Evolutionary conservation across 1,139 yeast species (phyloP).

Genomic region (Blastobotrys malaysiensis): DNA sequence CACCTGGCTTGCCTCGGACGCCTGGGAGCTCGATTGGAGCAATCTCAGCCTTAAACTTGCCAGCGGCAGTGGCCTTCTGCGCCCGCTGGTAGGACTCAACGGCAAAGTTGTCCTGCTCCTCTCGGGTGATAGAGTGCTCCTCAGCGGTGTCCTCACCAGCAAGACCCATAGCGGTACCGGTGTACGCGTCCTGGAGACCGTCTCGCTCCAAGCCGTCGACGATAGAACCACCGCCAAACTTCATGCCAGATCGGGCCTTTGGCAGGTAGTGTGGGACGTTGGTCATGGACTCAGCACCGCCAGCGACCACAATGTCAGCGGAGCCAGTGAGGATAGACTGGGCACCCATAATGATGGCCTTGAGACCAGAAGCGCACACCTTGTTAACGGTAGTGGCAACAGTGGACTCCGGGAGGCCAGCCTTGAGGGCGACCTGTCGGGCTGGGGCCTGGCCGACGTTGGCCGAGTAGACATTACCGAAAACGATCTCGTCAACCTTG

Average conservation of each 20-base stretch:
- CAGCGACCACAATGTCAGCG: slow-evolving; percentile 91
- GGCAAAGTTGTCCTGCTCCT: slow-evolving; percentile 80
- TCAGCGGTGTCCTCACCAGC: slow-evolving; percentile 94
- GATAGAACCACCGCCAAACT: slow-evolving; percentile 74
- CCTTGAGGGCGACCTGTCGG: slow-evolving; percentile 89
- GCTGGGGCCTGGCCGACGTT: slow-evolving; percentile 98
- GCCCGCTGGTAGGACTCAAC: slow-evolving; percentile 84
- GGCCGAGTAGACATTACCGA: slow-evolving; percentile 91
- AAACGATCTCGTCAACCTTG: slow-evolving; percentile 81
- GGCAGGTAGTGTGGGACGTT: slow-evolving; percentile 93
- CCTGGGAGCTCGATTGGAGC: slow-evolving; percentile 87
- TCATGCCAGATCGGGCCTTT: slow-evolving; percentile 76
- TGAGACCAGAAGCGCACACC: slow-evolving; percentile 96
- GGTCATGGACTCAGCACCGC: slow-evolving; percentile 98
- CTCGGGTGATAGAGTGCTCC: slow-evolving; percentile 59
- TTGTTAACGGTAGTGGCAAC: slow-evolving; percentile 90
- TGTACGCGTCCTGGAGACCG: slow-evolving; percentile 88
- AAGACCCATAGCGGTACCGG: slow-evolving; percentile 84
- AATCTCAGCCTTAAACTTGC: slow-evolving; percentile 77
- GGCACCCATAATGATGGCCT: slow-evolving; percentile 83
- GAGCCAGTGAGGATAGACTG: slow-evolving; percentile 84
- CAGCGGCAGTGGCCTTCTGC: slow-evolving; percentile 66
- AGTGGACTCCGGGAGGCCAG: slow-evolving; percentile 73
- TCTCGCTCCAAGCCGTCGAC: slow-evolving; percentile 89
- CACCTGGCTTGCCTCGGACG: slow-evolving; percentile 87